Evolutionary conservation across 441 rosid genomes (phyloP).

Genomic region (Syzygium malaccense): DNA sequence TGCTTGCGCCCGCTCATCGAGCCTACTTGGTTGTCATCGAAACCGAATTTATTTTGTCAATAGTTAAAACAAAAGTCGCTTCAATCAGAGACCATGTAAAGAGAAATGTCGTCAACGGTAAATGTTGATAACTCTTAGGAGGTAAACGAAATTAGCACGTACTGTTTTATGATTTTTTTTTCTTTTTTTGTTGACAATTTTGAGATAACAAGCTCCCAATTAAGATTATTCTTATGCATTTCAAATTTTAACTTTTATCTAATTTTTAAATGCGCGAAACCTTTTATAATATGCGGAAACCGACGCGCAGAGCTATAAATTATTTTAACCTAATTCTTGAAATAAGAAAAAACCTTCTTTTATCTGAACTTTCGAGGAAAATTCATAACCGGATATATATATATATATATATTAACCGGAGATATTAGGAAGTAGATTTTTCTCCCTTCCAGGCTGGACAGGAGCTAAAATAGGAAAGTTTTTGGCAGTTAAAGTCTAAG

Average conservation of each 20-base stretch:
- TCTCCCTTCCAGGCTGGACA: background rate
- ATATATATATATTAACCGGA: accelerated
- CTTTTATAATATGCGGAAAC: background rate
- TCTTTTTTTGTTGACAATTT: background rate
- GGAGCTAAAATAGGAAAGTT: background rate
- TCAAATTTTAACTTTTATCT: background rate
- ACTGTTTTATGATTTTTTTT: background rate
- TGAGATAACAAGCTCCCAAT: background rate
- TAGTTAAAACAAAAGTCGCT: background rate
- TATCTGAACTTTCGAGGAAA: background rate
- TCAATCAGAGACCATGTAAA: background rate
- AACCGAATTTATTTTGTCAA: background rate
- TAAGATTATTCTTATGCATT: background rate
- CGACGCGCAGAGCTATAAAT: background rate
- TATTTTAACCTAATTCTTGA: background rate
- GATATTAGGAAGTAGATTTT: background rate
- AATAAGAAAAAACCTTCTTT: background rate
- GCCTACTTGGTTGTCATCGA: background rate
- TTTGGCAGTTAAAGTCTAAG: background rate
- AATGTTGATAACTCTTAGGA: background rate
- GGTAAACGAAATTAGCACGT: background rate
- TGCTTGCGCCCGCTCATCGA: background rate
- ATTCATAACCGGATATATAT: background rate
- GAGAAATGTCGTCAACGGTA: background rate
- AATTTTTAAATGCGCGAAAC: background rate